Conservation (phyloP, 768 basidiomycete genomes). For the Pisolithus marmoratus region DNA sequence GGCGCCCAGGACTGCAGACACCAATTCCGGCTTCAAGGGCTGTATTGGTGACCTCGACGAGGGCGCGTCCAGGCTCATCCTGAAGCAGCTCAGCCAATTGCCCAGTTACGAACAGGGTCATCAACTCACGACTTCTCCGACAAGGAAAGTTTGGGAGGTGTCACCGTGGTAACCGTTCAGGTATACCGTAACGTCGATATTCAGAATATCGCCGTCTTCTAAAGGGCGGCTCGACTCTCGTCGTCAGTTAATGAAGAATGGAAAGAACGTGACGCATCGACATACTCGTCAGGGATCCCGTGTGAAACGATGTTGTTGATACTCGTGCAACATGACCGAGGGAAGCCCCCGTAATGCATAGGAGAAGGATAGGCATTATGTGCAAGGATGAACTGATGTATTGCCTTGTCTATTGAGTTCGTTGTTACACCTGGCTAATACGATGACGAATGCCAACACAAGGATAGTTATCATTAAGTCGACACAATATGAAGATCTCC, state of each 20-base stretch:
- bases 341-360: constrained; percentile 57
- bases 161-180: constrained; percentile 86
- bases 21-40: constrained; percentile 68
- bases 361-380: constrained; percentile 84
- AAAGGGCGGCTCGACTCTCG: constrained; percentile 64
- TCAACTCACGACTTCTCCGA: constrained; percentile 65
- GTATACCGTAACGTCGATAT: constrained; percentile 83
- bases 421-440: constrained; percentile 68
- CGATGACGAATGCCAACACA: too few relatives aligned
- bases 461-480: not conserved
- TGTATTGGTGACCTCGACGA: constrained; percentile 55
- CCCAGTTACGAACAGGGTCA: not conserved
- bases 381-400: constrained; percentile 67
- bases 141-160: constrained; percentile 77
- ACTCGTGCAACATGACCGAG: constrained; percentile 54
- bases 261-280: constrained; percentile 3
- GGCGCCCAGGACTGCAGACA: constrained; percentile 67
- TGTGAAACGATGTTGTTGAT: constrained; percentile 85
- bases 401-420: constrained; percentile 58
- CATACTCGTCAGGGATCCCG: constrained; percentile 88
- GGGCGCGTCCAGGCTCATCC: constrained; percentile 66
- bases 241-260: not conserved
- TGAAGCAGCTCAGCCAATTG: constrained; percentile 18
- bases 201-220: constrained; percentile 80
- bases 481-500: not conserved